phyloP scores from a whole-genome alignment of 2,329 filamentous ascomycete species.

The Aspergillus jensenii region DNA sequence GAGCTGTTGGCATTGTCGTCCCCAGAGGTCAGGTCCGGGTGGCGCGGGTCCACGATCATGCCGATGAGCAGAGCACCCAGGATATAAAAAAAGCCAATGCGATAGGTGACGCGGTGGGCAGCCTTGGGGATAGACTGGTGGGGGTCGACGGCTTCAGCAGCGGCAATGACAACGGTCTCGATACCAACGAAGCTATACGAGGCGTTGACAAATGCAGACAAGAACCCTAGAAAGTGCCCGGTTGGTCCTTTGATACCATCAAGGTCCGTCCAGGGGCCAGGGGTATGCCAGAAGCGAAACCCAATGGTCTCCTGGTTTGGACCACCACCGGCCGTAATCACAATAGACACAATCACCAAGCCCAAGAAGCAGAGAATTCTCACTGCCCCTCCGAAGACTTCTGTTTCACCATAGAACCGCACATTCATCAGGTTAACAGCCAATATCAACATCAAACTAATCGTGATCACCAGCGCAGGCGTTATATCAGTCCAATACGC shows the following conservation, averaged over 20 bases:
- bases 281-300: neutral
- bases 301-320: neutral
- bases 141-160: neutral
- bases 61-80: slow-evolving; percentile 31
- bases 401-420: neutral
- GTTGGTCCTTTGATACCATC: neutral
- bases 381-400: neutral
- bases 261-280: neutral
- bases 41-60: slow-evolving; percentile 28
- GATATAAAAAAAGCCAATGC: slow-evolving; percentile 41
- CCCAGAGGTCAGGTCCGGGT: slow-evolving; percentile 23
- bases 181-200: neutral
- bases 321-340: neutral
- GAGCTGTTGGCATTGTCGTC: slow-evolving; percentile 18
- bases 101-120: slow-evolving; percentile 25
- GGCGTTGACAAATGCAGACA: neutral
- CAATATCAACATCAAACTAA: neutral
- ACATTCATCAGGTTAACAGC: neutral
- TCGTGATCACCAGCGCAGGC: neutral
- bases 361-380: neutral
- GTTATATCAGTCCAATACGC: neutral
- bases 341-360: neutral
- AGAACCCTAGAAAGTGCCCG: neutral
- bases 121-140: neutral
- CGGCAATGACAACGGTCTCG: neutral